Conservation (phyloP, 495 filamentous ascomycete species). For the Clohesyomyces aquaticus region DNA sequence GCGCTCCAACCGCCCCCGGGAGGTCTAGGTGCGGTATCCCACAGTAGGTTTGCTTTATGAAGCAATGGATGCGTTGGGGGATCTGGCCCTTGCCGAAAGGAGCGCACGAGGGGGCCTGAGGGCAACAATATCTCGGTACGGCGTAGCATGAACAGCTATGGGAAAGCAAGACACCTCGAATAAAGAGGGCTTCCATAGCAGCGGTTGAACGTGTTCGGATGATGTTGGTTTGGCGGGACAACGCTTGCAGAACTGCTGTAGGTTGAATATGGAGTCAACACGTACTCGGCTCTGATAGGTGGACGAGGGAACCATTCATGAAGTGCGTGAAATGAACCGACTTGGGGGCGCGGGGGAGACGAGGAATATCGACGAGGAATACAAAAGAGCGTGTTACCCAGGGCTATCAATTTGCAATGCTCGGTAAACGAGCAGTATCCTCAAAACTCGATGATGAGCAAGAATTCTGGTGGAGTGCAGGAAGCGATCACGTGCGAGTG, state of each 20-base stretch:
- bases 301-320: no score
- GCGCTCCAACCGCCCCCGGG: not conserved
- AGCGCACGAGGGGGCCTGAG: not conserved
- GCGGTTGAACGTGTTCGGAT: constrained; percentile 11
- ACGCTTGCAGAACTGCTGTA: constrained; percentile 15
- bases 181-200: constrained; percentile 12
- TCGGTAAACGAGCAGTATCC: no score
- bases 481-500: constrained; percentile 5
- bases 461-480: not conserved
- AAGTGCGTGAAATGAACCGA: no score
- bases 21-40: not conserved
- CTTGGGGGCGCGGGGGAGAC: not conserved
- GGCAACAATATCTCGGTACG: no score
- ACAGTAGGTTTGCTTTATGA: not conserved
- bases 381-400: not conserved
- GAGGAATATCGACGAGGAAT: not conserved
- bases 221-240: constrained; percentile 22
- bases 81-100: not conserved
- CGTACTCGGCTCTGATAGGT: constrained; percentile 34
- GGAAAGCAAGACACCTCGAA: not conserved
- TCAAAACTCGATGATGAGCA: not conserved
- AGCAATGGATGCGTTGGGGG: no score
- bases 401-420: no score
- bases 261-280: constrained; percentile 23
- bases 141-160: no score